Evolutionary conservation across 2,329 filamentous ascomycete genomes (phyloP).

Genomic region (Sphaceloma murrayae): DNA sequence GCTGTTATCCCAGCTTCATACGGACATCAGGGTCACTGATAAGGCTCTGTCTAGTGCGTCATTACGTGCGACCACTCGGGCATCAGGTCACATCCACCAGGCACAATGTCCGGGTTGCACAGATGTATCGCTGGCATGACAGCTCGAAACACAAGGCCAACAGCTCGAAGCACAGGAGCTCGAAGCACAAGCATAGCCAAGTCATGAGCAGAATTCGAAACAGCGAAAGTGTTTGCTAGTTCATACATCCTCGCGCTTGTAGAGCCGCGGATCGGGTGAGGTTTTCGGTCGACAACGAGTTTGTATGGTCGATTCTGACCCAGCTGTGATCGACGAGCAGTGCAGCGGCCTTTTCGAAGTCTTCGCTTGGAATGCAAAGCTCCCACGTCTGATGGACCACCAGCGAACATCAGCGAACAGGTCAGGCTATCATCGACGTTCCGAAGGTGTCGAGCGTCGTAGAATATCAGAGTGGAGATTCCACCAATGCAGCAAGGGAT

Average conservation of each 20-base stretch:
- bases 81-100: no score
- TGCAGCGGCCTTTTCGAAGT: not conserved
- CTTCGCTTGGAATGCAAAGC: not conserved
- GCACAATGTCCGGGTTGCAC: no score
- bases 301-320: not conserved
- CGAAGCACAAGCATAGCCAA: not conserved
- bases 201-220: not conserved
- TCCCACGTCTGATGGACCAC: not conserved
- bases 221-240: not conserved
- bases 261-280: not conserved
- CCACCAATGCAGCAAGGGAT: not conserved
- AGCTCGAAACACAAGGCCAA: not conserved
- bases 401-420: not conserved
- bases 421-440: not conserved
- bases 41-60: no score
- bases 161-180: not conserved
- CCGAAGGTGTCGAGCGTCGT: not conserved
- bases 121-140: no score
- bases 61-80: no score
- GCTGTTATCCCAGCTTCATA: no score
- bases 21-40: no score
- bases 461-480: not conserved
- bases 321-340: not conserved
- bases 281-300: not conserved
- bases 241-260: not conserved